Evolutionary conservation across 1,139 yeast species (phyloP).

Genomic region (Cylindricascospora bacillispora): DNA sequence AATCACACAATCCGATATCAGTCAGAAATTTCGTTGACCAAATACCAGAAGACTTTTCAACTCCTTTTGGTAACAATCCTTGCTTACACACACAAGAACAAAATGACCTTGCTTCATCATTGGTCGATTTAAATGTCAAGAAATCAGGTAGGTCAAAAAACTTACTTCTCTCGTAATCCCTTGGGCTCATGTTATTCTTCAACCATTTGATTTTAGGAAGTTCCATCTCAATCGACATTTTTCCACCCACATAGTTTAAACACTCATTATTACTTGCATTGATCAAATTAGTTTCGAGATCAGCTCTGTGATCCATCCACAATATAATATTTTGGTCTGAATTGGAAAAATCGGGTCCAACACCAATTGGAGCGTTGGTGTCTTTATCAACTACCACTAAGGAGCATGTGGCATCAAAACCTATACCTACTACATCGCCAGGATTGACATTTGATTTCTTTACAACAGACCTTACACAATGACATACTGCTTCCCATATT

Average conservation of each 20-base stretch:
- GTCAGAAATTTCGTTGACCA: constrained; percentile 77
- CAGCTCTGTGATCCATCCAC: constrained; percentile 98
- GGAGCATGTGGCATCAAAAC: constrained; percentile 96
- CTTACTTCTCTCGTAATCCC: constrained; percentile 49
- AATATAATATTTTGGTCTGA: constrained; percentile 68
- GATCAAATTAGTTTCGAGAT: constrained; percentile 67
- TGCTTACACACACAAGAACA: constrained; percentile 93
- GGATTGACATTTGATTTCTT: constrained; percentile 65
- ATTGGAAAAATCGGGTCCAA: constrained; percentile 80
- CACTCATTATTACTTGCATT: constrained; percentile 70
- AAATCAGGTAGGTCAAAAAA: constrained; percentile 89
- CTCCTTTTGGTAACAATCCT: constrained; percentile 87
- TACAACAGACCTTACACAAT: constrained; percentile 63
- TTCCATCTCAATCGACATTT: constrained; percentile 97
- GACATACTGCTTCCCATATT: constrained; percentile 82
- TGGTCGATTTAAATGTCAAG: constrained; percentile 83
- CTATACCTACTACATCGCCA: constrained; percentile 62
- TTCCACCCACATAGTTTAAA: constrained; percentile 89
- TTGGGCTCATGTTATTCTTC: constrained; percentile 66
- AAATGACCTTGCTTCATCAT: constrained; percentile 70
- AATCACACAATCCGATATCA: constrained; percentile 58
- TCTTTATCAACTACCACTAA: constrained; percentile 64
- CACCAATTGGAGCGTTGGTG: constrained; percentile 63
- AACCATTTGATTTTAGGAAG: constrained; percentile 95
- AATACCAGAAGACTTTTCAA: constrained; percentile 72